phyloP scores from a whole-genome alignment of 371 early-diverging fungal species.

The Mucor velutinosus region DNA sequence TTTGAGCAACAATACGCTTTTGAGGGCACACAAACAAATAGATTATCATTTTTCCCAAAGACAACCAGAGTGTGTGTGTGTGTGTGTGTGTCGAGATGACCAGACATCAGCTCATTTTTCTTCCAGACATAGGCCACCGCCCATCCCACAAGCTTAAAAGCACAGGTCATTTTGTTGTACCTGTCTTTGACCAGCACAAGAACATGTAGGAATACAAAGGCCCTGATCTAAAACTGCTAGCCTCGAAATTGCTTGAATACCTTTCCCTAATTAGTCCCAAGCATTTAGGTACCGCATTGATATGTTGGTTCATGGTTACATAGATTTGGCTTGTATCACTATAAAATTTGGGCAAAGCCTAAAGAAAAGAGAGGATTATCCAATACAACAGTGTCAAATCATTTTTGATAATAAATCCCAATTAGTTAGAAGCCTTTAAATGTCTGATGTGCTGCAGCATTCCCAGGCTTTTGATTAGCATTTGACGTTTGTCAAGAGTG shows the following conservation, averaged over 20 bases:
- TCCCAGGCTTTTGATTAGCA: no score
- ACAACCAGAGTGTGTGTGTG: no score
- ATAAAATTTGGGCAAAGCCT: not conserved
- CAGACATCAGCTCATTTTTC: no score
- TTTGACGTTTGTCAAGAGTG: no score
- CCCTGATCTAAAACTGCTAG: not conserved
- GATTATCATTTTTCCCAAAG: not conserved
- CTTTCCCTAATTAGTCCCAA: not conserved
- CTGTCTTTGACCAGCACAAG: no score
- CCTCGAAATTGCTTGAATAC: not conserved
- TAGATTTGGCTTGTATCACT: not conserved
- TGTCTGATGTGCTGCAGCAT: no score
- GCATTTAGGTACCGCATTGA: not conserved
- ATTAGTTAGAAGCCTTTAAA: no score
- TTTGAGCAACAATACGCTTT: not conserved
- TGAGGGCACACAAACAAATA: not conserved
- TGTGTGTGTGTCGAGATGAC: no score
- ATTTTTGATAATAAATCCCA: no score
- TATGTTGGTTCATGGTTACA: not conserved
- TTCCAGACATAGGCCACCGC: no score
- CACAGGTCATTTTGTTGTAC: not conserved
- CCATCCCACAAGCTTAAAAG: not conserved
- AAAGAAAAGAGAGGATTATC: not conserved
- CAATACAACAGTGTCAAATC: no score
- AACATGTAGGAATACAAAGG: not conserved